Percentiles rank a stretch among this genome's conserved stretches.
Evolutionary conservation across 192 early-diverging fungal genomes (phyloP).

Genomic region (Umbelopsis sp.): DNA sequence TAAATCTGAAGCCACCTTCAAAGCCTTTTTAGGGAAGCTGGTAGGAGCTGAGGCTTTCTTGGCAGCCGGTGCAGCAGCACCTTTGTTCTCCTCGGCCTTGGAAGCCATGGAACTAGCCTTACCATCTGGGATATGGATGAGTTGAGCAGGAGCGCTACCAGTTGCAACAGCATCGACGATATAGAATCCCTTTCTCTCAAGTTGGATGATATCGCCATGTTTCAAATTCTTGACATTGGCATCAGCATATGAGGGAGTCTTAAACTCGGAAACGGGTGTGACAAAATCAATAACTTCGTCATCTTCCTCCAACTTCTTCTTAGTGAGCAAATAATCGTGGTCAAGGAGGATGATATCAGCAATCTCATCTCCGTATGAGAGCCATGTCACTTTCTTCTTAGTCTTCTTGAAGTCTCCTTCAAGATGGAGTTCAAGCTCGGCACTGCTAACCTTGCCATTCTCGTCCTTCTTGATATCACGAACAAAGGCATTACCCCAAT

Average conservation of each 20-base stretch:
- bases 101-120: slow-evolving; percentile 72
- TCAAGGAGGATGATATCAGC: slow-evolving; percentile 77
- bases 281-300: slow-evolving; percentile 83
- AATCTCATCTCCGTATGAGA: slow-evolving; percentile 65
- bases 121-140: slow-evolving; percentile 94
- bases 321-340: slow-evolving; percentile 98
- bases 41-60: slow-evolving; percentile 7
- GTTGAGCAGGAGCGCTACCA: slow-evolving; percentile 54
- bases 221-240: slow-evolving; percentile 60
- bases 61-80: slow-evolving; percentile 3
- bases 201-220: slow-evolving; percentile 87
- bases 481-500: slow-evolving; percentile 98
- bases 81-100: slow-evolving; percentile 51
- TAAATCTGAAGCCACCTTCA: neutral
- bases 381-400: slow-evolving; percentile 99
- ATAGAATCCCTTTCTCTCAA: slow-evolving; percentile 96
- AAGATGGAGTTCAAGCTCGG: slow-evolving; percentile 80
- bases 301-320: slow-evolving; percentile 95
- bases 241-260: slow-evolving; percentile 64
- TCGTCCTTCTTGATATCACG: slow-evolving; percentile 68
- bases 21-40: slow-evolving; percentile 17
- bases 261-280: slow-evolving; percentile 87
- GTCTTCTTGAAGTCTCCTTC: slow-evolving; percentile 98
- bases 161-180: slow-evolving; percentile 77
- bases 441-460: slow-evolving; percentile 52